Evolutionary conservation across 139 green algal genomes (phyloP).

Genomic region (Limnomonas spitsbergensis): DNA sequence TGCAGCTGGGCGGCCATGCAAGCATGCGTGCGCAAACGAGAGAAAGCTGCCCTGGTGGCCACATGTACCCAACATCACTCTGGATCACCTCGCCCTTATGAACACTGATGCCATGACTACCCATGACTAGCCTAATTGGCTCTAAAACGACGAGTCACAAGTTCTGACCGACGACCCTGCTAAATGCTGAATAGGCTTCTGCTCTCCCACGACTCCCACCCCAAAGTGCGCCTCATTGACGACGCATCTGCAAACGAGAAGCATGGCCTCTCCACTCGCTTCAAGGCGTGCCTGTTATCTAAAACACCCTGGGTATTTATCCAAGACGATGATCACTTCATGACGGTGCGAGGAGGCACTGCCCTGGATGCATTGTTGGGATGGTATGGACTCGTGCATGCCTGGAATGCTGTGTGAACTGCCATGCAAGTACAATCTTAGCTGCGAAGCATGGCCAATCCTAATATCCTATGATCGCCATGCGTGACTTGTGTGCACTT

Average conservation of each 20-base stretch:
- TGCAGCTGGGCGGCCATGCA: background rate
- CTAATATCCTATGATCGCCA: too few species aligned
- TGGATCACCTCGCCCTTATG: too few species aligned
- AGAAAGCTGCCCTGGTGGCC: background rate
- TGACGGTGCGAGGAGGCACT: background rate
- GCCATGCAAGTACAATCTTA: background rate
- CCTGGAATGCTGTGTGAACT: background rate
- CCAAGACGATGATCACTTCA: constrained; percentile 14
- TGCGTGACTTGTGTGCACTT: background rate
- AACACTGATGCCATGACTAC: too few species aligned
- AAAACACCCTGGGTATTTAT: constrained; percentile 15
- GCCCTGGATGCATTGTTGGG: background rate
- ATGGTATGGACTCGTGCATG: background rate
- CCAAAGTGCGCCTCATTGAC: constrained; percentile 7
- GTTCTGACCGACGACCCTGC: background rate
- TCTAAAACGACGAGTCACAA: too few species aligned
- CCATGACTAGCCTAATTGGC: background rate
- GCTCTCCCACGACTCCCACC: background rate
- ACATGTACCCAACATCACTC: too few species aligned
- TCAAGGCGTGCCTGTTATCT: constrained; percentile 3
- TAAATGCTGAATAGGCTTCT: background rate
- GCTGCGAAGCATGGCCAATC: background rate
- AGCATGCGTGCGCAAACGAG: background rate
- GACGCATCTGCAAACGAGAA: constrained; percentile 13
- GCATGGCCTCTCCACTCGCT: constrained; percentile 10